Base-by-base conservation (phyloP, 148 eudicot genomes). In the Fagopyrum esculentum region DNA sequence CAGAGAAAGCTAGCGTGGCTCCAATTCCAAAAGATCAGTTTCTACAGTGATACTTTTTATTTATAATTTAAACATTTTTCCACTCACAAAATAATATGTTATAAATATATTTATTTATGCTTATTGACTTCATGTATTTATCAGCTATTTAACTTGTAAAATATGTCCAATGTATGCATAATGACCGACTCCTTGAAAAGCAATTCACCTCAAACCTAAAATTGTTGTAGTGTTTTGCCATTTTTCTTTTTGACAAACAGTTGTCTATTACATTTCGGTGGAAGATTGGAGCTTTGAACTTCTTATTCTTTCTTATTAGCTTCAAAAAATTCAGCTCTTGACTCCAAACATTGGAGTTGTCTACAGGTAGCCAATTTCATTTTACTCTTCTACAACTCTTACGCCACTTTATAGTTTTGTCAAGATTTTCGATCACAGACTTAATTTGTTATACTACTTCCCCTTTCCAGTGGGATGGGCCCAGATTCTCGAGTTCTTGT, bases 301-400 rank as follows among this genome's bases (percentile, higher is more conserved):
- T 43, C 50, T 44, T 16, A 68, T 57, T 81, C 51, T 48, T 74
- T 80, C 22, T 40, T 78, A 76, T 74, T 84, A 94, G 98, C 96
- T 91, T 81, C 90, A 94, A 74, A 94, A 94, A 86, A 94, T 92
- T 73, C 98, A 94, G 84, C 85, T 80, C 64, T 84, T 94, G 89
- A 94, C 98, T 45, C 93, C 98, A 73, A 94, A 92, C 54, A 94
- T 94, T 80, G 98, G 98, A 84, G 98, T 91, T 74, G 97, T 92
- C 17, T 94, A 94, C 85, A 94, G 98, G 98, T 94, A 70, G 73
- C 70, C 26, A 22, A 50, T 74, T 73, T 29, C 40, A 13, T 15
- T 35, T 35, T 74, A 11, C 72, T 69, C 19, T 45, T 12, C 5
- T 16, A 71, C 29, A 35, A 0, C 54, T 46, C 40, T 35, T 35